Percentiles rank a stretch among this genome's conserved stretches.
These are phyloP conservation scores for Mycocentrospora acerina DNA, from an alignment of 2,329 filamentous ascomycete genomes.

Conservation along the genomic window DNA sequence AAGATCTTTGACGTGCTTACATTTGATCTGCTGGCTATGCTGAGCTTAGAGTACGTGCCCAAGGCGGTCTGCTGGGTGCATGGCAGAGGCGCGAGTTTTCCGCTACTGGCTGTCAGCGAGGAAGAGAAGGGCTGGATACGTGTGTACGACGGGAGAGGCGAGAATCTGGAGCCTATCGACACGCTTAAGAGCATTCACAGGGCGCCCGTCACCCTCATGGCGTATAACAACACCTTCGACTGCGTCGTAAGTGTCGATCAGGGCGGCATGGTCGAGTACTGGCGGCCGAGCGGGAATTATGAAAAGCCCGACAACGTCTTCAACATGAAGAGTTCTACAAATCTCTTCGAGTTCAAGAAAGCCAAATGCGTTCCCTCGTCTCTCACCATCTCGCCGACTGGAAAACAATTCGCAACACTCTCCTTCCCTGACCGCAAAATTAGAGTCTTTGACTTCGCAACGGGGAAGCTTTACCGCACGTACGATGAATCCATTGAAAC, in stretches of 20 bases:
- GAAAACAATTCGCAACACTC: conserved; percentile 81
- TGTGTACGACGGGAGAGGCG: conserved; percentile 87
- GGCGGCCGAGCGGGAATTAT: conserved; percentile 76
- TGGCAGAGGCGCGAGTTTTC: conserved; percentile 77
- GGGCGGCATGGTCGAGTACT: conserved; percentile 95
- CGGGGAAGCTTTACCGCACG: conserved; percentile 83
- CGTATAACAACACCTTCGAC: conserved; percentile 84
- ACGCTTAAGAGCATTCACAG: conserved; percentile 79
- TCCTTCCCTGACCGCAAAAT: conserved; percentile 94
- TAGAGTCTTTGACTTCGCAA: conserved; percentile 87
- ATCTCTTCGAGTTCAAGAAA: conserved; percentile 96
- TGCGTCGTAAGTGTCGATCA: conserved; percentile 90
- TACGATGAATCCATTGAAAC: conserved; percentile 94
- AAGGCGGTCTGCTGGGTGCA: conserved; percentile 91
- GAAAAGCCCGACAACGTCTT: conserved; percentile 93
- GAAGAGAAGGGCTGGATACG: conserved; percentile 70
- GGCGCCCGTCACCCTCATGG: conserved; percentile 78
- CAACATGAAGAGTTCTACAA: conserved; percentile 89
- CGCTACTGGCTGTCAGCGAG: conserved; percentile 80
- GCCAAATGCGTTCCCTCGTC: conserved; percentile 78
- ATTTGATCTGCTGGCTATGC: conserved; percentile 66
- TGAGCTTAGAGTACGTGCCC: conserved; percentile 74
- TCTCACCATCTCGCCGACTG: conserved; percentile 81
- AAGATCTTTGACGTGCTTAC: conserved; percentile 80
- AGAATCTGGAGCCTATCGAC: conserved; percentile 74